phyloP scores from a whole-genome alignment of 352 stramenopile species.

The Thraustochytrium sp. region DNA sequence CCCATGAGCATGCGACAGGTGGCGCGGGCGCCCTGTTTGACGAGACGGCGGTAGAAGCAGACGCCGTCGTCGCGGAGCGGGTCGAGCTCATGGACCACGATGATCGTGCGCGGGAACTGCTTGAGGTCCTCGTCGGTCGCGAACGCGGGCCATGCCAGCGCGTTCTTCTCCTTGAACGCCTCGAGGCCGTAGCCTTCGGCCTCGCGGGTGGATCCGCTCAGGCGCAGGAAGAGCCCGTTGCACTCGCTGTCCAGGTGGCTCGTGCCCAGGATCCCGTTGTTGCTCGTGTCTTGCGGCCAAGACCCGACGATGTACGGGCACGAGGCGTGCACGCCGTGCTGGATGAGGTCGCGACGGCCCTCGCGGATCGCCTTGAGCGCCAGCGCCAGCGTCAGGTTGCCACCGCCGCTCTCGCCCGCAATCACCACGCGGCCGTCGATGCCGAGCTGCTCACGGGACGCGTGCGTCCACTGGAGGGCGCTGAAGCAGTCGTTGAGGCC shows the following conservation, averaged over 20 bases:
- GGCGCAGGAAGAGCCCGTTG: not conserved
- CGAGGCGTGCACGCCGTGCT: not conserved
- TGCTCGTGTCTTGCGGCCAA: not conserved
- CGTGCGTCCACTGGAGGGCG: constrained; percentile 19
- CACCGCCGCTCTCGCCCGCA: not conserved
- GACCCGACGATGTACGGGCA: not conserved
- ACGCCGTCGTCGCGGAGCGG: constrained; percentile 23
- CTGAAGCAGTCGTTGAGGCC: constrained; percentile 30
- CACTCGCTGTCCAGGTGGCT: not conserved
- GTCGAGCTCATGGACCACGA: constrained; percentile 10
- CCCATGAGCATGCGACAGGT: not conserved
- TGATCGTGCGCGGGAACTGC: not conserved
- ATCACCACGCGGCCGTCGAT: constrained; percentile 14
- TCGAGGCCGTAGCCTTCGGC: not conserved
- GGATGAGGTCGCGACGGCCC: not conserved
- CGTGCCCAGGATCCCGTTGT: not conserved
- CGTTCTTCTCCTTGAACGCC: not conserved
- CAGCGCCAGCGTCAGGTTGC: not conserved
- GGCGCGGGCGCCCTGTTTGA: not conserved
- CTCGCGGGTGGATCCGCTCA: not conserved
- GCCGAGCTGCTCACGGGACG: not conserved
- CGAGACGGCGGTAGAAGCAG: constrained; percentile 17
- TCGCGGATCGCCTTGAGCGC: not conserved
- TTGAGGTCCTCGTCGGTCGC: constrained; percentile 3
- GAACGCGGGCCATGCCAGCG: constrained; percentile 17